phyloP scores from a whole-genome alignment of 129 eudicot species.

The Flaveria robusta region DNA sequence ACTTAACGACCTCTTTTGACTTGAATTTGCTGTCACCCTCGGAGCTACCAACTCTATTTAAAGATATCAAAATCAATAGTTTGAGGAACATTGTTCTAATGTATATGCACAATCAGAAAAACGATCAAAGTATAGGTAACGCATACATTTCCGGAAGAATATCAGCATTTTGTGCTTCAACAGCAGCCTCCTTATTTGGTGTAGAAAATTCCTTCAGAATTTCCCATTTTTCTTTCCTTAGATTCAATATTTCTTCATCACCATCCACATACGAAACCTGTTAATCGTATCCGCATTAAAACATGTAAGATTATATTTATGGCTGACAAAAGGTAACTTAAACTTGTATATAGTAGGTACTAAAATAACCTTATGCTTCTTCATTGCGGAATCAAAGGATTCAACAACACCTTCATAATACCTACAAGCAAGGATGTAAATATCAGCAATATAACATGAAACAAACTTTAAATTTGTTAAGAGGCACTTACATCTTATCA shows the following conservation, averaged over 20 bases:
- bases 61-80: not conserved
- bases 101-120: not conserved
- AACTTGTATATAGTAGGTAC: not conserved
- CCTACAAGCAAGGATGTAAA: conserved; percentile 42
- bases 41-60: conserved; percentile 21
- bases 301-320: conserved; percentile 2
- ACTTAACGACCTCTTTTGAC: not conserved
- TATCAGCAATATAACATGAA: conserved; percentile 22
- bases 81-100: conserved; percentile 9
- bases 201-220: conserved; percentile 35
- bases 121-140: not conserved
- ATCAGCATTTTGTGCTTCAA: conserved; percentile 39
- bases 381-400: conserved; percentile 49
- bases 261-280: conserved; percentile 67
- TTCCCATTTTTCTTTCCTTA: conserved; percentile 61
- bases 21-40: conserved; percentile 15
- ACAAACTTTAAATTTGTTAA: not conserved
- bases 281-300: not conserved
- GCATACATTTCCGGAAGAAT: conserved; percentile 65
- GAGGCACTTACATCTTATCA: conserved; percentile 51
- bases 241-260: conserved; percentile 59
- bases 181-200: conserved; percentile 47
- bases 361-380: conserved; percentile 66
- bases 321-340: not conserved
- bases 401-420: conserved; percentile 70